Percentiles rank a stretch among this genome's conserved stretches.
These are phyloP conservation scores for Kodamaea hsintzibuensis DNA, from an alignment of 805 yeast species.

Conservation along the genomic window DNA sequence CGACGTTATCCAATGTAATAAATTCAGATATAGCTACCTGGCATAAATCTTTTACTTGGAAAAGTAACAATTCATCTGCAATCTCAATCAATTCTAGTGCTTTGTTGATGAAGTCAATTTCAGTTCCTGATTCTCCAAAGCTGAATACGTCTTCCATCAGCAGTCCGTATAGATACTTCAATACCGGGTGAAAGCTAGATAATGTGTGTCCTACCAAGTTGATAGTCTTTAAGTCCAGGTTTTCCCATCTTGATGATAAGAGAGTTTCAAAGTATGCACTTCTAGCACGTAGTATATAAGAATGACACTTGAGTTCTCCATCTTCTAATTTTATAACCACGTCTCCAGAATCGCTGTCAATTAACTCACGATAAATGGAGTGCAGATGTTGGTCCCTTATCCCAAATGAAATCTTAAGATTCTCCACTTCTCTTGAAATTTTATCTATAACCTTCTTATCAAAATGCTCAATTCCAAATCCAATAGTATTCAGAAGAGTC, in stretches of 20 bases:
- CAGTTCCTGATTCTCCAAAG: conserved; percentile 30
- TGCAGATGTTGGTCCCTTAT: conserved; percentile 2
- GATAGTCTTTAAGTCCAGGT: conserved; percentile 23
- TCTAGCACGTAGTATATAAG: conserved; percentile 54
- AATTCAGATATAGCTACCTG: conserved; percentile 61
- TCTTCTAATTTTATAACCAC: conserved; percentile 48
- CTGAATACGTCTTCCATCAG: conserved; percentile 43
- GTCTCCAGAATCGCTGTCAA: conserved; percentile 31
- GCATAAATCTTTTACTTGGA: conserved; percentile 58
- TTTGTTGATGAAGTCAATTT: conserved; percentile 45
- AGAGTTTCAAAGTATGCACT: conserved; percentile 64
- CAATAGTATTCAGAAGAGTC: conserved; percentile 6
- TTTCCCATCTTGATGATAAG: conserved; percentile 56
- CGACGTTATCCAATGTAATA: conserved; percentile 60
- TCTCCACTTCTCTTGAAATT: conserved; percentile 11
- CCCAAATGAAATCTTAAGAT: conserved; percentile 10
- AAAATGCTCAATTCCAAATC: conserved; percentile 4
- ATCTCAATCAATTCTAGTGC: conserved; percentile 60
- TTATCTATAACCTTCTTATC: conserved; percentile 1
- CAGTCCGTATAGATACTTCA: conserved; percentile 60
- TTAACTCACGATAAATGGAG: neutral
- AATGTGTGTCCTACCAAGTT: conserved; percentile 45
- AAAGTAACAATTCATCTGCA: conserved; percentile 63
- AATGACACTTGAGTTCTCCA: conserved; percentile 48
- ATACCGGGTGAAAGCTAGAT: conserved; percentile 47